These are phyloP conservation scores for Nicotiana tomentosiformis DNA, from an alignment of 257 asterid genomes.

Conservation along the genomic window DNA sequence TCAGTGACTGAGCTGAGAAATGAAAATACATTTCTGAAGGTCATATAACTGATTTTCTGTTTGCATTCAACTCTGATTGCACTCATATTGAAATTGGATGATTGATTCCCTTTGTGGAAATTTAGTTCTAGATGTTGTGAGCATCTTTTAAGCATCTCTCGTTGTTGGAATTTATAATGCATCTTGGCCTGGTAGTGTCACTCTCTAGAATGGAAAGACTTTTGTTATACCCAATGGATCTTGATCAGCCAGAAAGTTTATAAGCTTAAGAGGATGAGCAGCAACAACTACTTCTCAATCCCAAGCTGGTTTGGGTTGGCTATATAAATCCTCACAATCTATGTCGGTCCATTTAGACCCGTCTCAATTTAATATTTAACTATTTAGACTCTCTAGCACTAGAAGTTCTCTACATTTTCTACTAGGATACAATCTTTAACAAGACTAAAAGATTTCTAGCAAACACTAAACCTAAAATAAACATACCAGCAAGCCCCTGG, in stretches of 20 bases:
- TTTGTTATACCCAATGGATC: background rate
- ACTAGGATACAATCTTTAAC: background rate
- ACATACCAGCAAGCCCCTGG: too few species aligned
- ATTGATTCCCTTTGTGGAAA: background rate
- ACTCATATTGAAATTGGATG: background rate
- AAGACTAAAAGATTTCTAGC: too few species aligned
- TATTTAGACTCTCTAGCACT: background rate
- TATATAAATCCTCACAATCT: background rate
- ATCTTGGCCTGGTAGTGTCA: background rate
- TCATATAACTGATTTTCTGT: conserved; percentile 15
- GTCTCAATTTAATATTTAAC: background rate
- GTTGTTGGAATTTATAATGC: background rate
- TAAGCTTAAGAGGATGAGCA: background rate
- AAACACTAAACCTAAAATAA: too few species aligned
- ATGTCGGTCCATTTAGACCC: background rate
- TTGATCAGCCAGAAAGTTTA: background rate
- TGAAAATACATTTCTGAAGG: conserved; percentile 83
- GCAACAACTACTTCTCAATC: background rate
- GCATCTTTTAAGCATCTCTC: background rate
- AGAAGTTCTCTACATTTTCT: background rate
- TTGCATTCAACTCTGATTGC: background rate
- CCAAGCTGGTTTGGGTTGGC: background rate
- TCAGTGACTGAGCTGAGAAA: conserved; percentile 57
- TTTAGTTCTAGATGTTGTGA: background rate
- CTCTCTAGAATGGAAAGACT: background rate